Base-by-base conservation (phyloP, 495 filamentous ascomycete species). In the Aspergillus coremiiformis region DNA sequence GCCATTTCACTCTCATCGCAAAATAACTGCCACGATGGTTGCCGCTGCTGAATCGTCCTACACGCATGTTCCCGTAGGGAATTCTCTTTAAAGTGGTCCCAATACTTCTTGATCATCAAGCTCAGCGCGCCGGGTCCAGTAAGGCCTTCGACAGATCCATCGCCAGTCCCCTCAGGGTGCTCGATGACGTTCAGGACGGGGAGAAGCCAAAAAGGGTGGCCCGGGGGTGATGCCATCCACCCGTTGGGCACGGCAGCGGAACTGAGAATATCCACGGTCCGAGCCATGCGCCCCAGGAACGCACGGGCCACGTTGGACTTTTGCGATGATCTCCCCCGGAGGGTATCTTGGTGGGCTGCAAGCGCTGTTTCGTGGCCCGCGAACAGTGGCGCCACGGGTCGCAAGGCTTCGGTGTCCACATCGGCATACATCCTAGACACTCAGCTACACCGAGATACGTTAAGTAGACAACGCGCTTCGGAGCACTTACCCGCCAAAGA, bases 121-220 rank as follows among this genome's bases (percentile, higher is more conserved):
- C 49, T 37, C 6, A 61, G 41, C 6, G 56, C 55, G 2, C 55
- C 52, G 0, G 59, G 59, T 0, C 59, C 59, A 1, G 59, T 61
- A 23, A 61, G 49, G 1, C 49, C 52, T 17, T 61, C 59, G 4
- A 61, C 59, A 12, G 52, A 58, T 19, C 59, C 52, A 30, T 61
- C 59, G 21, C 52, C 59, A 30, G 30, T 51, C 10, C 53, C 48
- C 2, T 61, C 47, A 2, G 59, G 55, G 46, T 57, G 53, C 32
- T 61, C 55, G 7, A 61, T 23, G 4, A 61, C 55, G 15, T 46
- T 32, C 14, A 61, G 53, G 23, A 55, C 55, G 0, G 59, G 55
- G 24, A 61, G 47, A 2, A 61, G 55, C 59, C 59, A 61, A 55
- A 61, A 61, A 2, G 59, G 59, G n/a, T 61, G 59, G 49, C 59